Base-by-base conservation (phyloP, 2,329 filamentous ascomycete genomes). In the Colletotrichum sp. region DNA sequence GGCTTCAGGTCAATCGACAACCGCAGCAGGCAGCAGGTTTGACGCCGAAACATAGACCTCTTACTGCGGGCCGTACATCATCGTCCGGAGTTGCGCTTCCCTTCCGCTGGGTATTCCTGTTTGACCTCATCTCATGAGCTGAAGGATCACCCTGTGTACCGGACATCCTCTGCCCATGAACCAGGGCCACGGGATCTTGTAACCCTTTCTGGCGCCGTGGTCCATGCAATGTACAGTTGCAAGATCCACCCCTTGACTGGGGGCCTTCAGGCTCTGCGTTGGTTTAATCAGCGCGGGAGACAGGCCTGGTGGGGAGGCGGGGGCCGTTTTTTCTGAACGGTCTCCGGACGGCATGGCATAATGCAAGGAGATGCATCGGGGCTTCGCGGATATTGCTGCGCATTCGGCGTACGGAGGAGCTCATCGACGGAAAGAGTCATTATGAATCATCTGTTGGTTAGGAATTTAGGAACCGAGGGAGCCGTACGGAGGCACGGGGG, bases 161-260 rank as follows among this genome's bases (percentile, higher is more conserved):
- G 31, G 24, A 58, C 33, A 57, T 12, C 54, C 29, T 71, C n/a
- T 73, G 71, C 62, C 71, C 72, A 36, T 57, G 55, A 74, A 74
- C 72, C 72, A 72, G 68, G 72, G 68, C 68, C 47, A 67, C 29
- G 72, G 72, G 57, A 66, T 34, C 16, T 62, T 57, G 63, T 24
- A 63, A 67, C 27, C 38, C 29, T 34, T 62, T 27, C 38, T 29
- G 67, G 59, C n/a, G 43, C 43, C n/a, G n/a, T n/a, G 66, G 67
- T 29, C 70, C 58, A 72, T 69, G 57, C 70, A 34, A 68, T 38
- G 64, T 27, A 31, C 33, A 63, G 21, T 27, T 13, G 43, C 13
- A 16, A 16, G 67, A 47, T 38, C 68, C 67, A 71, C 67, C 38
- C 16, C 16, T 54, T 43, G 43, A 68, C 55, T 33, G 71, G 71